Evolutionary conservation across 2,329 filamentous ascomycete genomes (phyloP).

Genomic region (Lachnellula occidentalis): DNA sequence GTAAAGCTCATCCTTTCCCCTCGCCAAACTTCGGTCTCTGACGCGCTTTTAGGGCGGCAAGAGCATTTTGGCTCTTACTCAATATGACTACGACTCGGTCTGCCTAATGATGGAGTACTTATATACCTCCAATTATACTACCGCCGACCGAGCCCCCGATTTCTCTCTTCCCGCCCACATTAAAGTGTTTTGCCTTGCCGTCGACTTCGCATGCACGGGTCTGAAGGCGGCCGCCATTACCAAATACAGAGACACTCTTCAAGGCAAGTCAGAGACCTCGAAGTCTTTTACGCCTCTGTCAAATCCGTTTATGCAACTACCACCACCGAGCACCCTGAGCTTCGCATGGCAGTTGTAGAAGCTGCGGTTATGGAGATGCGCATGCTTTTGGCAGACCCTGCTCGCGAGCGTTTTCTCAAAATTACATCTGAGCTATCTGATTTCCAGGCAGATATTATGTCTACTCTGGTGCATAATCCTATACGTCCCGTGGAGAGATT

Average conservation of each 20-base stretch:
- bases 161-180: conserved; percentile 13
- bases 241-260: conserved; percentile 13
- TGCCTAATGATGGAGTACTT: conserved; percentile 20
- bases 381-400: conserved; percentile 6
- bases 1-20: not conserved
- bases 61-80: conserved; percentile 11
- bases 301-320: conserved; percentile 11
- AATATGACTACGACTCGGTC: conserved; percentile 7
- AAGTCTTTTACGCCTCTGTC: conserved; percentile 10
- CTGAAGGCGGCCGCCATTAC: conserved; percentile 7
- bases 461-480: conserved; percentile 2
- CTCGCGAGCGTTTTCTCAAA: conserved; percentile 8
- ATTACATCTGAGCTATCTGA: conserved; percentile 11
- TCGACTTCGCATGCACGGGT: conserved; percentile 7
- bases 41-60: not conserved
- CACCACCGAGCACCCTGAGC: not conserved
- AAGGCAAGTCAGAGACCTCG: conserved; percentile 6
- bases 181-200: conserved; percentile 17
- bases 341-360: conserved; percentile 15
- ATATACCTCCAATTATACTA: conserved; percentile 18
- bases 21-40: not conserved
- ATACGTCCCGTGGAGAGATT: not conserved
- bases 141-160: not conserved
- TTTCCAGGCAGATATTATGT: conserved; percentile 19
- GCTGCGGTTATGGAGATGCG: conserved; percentile 16